Percentiles rank a stretch among this genome's conserved stretches.
Evolutionary conservation across 169 alveolate species (phyloP).

Genomic region (Plasmodium relictum): DNA sequence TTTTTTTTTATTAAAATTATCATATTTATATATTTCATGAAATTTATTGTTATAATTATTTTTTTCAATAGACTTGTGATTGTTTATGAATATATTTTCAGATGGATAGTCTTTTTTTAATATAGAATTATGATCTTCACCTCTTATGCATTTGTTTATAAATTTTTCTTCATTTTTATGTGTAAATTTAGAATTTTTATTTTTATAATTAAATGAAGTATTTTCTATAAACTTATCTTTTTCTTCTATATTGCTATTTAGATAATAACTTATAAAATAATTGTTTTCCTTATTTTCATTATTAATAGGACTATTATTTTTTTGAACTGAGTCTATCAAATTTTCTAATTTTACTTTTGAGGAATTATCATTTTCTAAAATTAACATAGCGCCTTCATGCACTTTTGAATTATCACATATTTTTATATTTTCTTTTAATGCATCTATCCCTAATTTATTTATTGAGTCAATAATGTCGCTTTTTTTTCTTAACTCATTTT

Average conservation of each 20-base stretch:
- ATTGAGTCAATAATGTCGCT: conserved; percentile 45
- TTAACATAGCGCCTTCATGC: neutral
- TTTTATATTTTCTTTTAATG: conserved; percentile 11
- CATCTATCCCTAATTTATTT: conserved; percentile 2
- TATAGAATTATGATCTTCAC: neutral
- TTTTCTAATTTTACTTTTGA: neutral
- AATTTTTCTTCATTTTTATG: neutral
- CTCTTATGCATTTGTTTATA: neutral
- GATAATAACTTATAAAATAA: neutral
- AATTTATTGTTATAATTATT: neutral
- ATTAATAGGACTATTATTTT: neutral
- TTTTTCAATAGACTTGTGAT: neutral
- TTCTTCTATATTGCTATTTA: neutral
- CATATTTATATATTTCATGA: neutral
- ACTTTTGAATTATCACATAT: neutral
- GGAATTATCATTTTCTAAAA: neutral
- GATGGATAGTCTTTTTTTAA: neutral
- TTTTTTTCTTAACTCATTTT: conserved; percentile 62
- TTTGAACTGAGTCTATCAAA: neutral
- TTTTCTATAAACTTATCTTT: neutral
- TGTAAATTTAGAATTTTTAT: neutral
- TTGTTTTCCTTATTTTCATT: neutral
- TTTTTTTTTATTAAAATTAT: neutral
- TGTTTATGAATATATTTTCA: neutral
- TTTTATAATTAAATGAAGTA: neutral